phyloP scores from a whole-genome alignment of 2,329 filamentous ascomycete genomes.

The Penicillium sp. region DNA sequence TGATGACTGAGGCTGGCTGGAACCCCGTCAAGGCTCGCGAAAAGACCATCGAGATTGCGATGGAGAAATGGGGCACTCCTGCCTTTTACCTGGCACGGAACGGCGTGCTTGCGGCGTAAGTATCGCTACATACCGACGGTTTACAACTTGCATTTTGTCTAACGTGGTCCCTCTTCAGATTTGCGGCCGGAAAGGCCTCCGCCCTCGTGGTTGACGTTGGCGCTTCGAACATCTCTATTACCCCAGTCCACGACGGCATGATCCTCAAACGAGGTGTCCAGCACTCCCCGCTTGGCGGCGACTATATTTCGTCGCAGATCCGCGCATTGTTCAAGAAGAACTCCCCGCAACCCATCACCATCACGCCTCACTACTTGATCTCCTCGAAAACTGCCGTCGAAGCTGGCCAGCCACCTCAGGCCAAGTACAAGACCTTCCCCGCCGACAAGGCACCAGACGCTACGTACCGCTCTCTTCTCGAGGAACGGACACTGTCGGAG shows the following conservation, averaged over 20 bases:
- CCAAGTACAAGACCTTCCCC: conserved; percentile 68
- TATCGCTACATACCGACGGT: conserved; percentile 14
- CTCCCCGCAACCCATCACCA: conserved; percentile 65
- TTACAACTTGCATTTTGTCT: conserved; percentile 3
- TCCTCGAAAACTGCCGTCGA: conserved; percentile 86
- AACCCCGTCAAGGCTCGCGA: conserved; percentile 84
- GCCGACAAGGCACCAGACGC: conserved; percentile 56
- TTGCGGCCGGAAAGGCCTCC: conserved; percentile 88
- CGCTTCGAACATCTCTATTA: conserved; percentile 82
- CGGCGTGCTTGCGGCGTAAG: conserved; percentile 76
- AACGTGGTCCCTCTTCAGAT: conserved; percentile 41
- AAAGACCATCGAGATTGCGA: conserved; percentile 91
- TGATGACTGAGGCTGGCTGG: conserved; percentile 95
- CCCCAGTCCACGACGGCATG: conserved; percentile 90
- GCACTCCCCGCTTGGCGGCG: conserved; percentile 78
- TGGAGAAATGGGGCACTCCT: conserved; percentile 94
- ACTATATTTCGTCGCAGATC: conserved; percentile 87
- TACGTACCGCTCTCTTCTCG: conserved; percentile 79
- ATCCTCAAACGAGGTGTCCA: conserved; percentile 87
- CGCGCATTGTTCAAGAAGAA: conserved; percentile 72
- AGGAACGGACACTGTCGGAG: conserved; percentile 88
- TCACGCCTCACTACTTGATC: conserved; percentile 84
- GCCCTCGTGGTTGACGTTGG: conserved; percentile 91
- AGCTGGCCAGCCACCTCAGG: conserved; percentile 75
- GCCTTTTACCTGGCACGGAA: conserved; percentile 91